Evolutionary conservation across 2,329 filamentous ascomycete species (phyloP).

Genomic region (Hypoxylon sp.): DNA sequence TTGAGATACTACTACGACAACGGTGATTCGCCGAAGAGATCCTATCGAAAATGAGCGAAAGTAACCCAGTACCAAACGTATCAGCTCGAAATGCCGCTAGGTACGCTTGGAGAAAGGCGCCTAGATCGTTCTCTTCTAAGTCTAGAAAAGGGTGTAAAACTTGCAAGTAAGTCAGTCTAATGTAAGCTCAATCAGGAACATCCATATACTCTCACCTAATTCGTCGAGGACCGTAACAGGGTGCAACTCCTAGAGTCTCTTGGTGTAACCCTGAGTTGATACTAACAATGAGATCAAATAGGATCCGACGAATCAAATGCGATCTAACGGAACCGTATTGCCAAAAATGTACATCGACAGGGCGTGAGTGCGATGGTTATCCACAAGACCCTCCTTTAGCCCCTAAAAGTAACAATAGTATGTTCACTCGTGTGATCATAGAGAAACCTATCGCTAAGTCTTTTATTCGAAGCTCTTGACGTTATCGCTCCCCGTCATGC

Average conservation of each 20-base stretch:
- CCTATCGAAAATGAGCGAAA: not conserved
- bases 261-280: slow-evolving; percentile 14
- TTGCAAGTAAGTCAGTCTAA: slow-evolving; percentile 54
- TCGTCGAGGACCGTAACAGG: too few relatives aligned
- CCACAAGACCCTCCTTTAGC: slow-evolving; percentile 1
- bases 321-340: slow-evolving; percentile 48
- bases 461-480: too few relatives aligned
- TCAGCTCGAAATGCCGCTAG: slow-evolving; percentile 37
- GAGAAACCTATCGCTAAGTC: too few relatives aligned
- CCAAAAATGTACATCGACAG: slow-evolving; percentile 49
- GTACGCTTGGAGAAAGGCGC: slow-evolving; percentile 50
- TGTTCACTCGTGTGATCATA: too few relatives aligned
- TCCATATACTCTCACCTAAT: too few relatives aligned
- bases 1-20: too few relatives aligned
- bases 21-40: not conserved
- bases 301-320: slow-evolving; percentile 51
- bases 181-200: too few relatives aligned
- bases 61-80: not conserved
- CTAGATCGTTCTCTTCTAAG: slow-evolving; percentile 51
- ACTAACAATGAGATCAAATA: slow-evolving; percentile 26
- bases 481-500: too few relatives aligned
- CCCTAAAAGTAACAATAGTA: too few relatives aligned
- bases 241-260: slow-evolving; percentile 13
- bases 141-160: slow-evolving; percentile 52
- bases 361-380: slow-evolving; percentile 51